These are phyloP conservation scores for Colletotrichum costaricense DNA, from an alignment of 2,329 filamentous ascomycete genomes.

Conservation along the genomic window DNA sequence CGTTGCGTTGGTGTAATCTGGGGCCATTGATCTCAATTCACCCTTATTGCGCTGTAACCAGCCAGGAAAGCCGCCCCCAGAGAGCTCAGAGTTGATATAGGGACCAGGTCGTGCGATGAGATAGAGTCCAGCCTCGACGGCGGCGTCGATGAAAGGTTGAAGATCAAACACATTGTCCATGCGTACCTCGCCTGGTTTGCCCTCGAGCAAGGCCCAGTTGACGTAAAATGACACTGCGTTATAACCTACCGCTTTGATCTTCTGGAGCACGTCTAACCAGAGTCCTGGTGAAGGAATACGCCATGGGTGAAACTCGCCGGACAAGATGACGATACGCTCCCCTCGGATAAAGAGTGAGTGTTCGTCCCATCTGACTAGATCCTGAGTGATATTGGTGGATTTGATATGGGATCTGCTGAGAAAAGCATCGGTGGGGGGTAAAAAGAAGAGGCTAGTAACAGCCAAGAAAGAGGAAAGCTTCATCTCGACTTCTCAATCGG, in stretches of 20 bases:
- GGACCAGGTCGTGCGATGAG: constrained; percentile 74
- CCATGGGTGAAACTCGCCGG: too few relatives aligned
- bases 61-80: constrained; percentile 78
- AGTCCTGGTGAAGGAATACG: constrained; percentile 40
- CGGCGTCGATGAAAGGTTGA: constrained; percentile 77
- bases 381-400: too few relatives aligned
- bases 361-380: too few relatives aligned
- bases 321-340: too few relatives aligned
- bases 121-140: constrained; percentile 74
- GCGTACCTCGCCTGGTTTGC: constrained; percentile 71
- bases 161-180: constrained; percentile 77
- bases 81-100: constrained; percentile 77
- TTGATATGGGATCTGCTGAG: too few relatives aligned
- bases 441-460: too few relatives aligned
- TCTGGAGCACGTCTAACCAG: constrained; percentile 77
- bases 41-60: constrained; percentile 75
- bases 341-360: too few relatives aligned
- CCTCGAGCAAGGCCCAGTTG: constrained; percentile 78
- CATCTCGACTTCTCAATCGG: too few relatives aligned
- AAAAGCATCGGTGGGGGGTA: too few relatives aligned
- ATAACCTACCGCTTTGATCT: constrained; percentile 79
- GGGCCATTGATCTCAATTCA: constrained; percentile 65
- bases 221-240: constrained; percentile 79
- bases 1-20: constrained; percentile 69
- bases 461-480: too few relatives aligned